Evolutionary conservation across 306 rosid species (phyloP), one percentile per base, ranked within the genome.

Genomic region (Gastrolobium villosum): DNA sequence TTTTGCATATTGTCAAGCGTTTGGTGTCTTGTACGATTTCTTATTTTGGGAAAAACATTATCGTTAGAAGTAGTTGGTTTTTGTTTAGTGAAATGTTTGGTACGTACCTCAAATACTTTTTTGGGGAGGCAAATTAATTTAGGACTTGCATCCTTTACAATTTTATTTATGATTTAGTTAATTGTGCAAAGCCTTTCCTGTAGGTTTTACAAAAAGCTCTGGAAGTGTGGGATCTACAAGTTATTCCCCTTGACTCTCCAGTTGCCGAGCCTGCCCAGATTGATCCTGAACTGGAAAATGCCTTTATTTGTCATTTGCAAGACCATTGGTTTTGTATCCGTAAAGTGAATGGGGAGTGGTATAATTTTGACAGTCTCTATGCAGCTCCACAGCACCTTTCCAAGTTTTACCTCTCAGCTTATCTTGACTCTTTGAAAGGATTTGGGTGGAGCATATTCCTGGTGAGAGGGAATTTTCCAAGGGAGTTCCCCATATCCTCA

Each of bases 321-420:
- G 92, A 96, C 62, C 98, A 96, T 64, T 96, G 99, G 99, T 96
- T 96, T 87, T 96, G 99, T 71, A 96, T 96, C 66, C 90, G 97
- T 61, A 93, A 93, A 83, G 98, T 93, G 82, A 96, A 80, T 40
- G 88, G 97, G 56, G 98, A 96, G 80, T 96, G 98, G 98, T 96
- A 93, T 76, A 96, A 96, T 81, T 96, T 96, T 9, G 97, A 96
- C 83, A 93, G 99, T 87, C 92, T 96, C 31, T 93, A 91, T 83
- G 99, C 98, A 28, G 98, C 99, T 13, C 99, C 99, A 1, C 90
- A 85, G 76, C 90, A 93, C 84, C 94, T 96, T 37, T 96, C 99
- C 74, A 96, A 91, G 88, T 96, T 96, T 80, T 96, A 93, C 84
- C 98, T 96, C 65, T 94, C 99, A 6, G 99, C 97, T 45, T 96